Evolutionary conservation across 176 grass and related monocot species (phyloP).

Genomic region (Hsuehochloa calcarea): DNA sequence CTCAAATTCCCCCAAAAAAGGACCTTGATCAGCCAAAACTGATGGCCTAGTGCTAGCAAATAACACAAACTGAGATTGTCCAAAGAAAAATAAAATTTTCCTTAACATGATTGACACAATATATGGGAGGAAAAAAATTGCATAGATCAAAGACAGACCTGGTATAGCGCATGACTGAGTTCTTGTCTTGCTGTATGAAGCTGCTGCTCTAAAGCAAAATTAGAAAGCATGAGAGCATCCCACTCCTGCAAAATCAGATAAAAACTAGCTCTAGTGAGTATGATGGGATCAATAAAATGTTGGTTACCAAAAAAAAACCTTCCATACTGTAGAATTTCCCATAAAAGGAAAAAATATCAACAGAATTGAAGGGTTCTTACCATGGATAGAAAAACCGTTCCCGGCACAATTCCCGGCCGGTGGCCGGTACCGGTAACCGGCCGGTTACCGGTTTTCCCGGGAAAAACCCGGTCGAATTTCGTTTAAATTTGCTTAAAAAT

Average conservation of each 20-base stretch:
- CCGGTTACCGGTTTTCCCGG: no score
- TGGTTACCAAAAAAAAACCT: neutral
- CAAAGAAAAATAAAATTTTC: constrained; percentile 9
- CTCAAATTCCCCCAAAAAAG: neutral
- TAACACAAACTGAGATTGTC: neutral
- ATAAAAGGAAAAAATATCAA: neutral
- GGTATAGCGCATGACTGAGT: constrained; percentile 95
- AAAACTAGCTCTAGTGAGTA: constrained; percentile 29
- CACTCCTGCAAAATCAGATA: constrained; percentile 64
- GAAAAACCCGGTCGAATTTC: no score
- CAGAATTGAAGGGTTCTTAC: neutral
- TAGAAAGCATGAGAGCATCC: constrained; percentile 98
- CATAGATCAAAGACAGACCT: constrained; percentile 51
- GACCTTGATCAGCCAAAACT: neutral
- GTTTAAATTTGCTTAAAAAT: no score
- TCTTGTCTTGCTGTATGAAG: constrained; percentile 96
- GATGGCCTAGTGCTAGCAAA: neutral
- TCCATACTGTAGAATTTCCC: neutral
- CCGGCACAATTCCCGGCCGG: no score
- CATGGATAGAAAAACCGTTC: no score
- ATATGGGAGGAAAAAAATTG: neutral
- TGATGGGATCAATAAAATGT: neutral
- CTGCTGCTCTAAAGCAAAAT: constrained; percentile 94
- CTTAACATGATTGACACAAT: neutral
- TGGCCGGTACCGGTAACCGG: no score